Percentiles rank a stretch among this genome's conserved stretches.
phyloP scores from a whole-genome alignment of 2,329 filamentous ascomycete genomes.

The Colletotrichum incanum region DNA sequence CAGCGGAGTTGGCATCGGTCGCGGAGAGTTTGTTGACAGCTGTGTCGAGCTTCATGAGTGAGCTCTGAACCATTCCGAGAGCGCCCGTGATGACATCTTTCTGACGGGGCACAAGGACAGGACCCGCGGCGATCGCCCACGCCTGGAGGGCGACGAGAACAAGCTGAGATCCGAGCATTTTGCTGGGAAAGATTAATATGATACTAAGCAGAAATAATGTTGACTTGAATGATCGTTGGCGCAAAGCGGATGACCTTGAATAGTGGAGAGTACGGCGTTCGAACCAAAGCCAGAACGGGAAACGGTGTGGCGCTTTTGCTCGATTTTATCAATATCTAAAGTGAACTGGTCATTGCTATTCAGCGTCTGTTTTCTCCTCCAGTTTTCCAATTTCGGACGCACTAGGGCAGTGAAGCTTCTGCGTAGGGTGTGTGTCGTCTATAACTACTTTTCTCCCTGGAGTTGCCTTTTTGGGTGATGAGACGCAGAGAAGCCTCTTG shows the following conservation, averaged over 20 bases:
- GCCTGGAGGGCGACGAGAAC: slow-evolving; percentile 34
- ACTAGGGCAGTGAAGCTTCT: slow-evolving; percentile 22
- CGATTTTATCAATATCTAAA: slow-evolving; percentile 29
- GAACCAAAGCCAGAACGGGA: slow-evolving; percentile 1
- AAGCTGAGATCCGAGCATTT: slow-evolving; percentile 29
- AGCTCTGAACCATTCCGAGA: slow-evolving; percentile 25
- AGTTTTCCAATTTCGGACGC: slow-evolving; percentile 17
- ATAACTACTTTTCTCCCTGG: slow-evolving; percentile 35
- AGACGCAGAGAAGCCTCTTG: slow-evolving; percentile 32
- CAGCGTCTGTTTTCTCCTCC: slow-evolving; percentile 22
- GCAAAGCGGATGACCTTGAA: slow-evolving; percentile 2
- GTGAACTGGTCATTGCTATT: slow-evolving; percentile 4
- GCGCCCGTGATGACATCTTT: slow-evolving; percentile 30
- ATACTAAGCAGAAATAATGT: neutral
- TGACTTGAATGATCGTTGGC: slow-evolving; percentile 2
- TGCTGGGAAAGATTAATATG: neutral
- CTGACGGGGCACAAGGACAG: slow-evolving; percentile 21
- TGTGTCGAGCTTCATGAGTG: slow-evolving; percentile 33
- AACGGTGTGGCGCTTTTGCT: slow-evolving; percentile 26
- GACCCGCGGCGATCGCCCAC: slow-evolving; percentile 37
- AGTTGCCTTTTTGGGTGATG: slow-evolving; percentile 31
- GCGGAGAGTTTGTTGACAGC: slow-evolving; percentile 29
- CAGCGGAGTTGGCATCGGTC: slow-evolving; percentile 22
- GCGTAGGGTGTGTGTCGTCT: slow-evolving; percentile 21
- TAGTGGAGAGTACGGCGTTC: slow-evolving; percentile 16